Base-by-base conservation (phyloP, 2,329 filamentous ascomycete species). In the Hypoxylon sp. region DNA sequence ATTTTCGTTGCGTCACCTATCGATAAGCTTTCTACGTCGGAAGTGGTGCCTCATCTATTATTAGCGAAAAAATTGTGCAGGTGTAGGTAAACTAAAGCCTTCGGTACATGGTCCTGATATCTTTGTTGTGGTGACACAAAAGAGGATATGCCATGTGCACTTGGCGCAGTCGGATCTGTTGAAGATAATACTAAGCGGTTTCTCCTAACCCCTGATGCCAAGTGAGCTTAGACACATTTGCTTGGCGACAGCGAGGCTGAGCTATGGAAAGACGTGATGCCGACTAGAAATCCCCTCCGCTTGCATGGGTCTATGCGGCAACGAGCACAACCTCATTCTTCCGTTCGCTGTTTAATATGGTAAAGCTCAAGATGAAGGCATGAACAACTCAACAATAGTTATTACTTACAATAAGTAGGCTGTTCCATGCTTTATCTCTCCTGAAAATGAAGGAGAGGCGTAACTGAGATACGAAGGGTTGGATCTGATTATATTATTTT, bases 211-310 rank as follows among this genome's bases (percentile, higher is more conserved):
- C 60, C 34, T 62, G 49, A 51, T 25, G 60, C 60, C 60, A 69
- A 67, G 59, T 48, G 43, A 57, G 53, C 30, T 34, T 30, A 59
- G 30, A 63, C 49, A 30, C 30, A 55, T 63, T 63, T 34, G 52
- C 60, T 28, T 2, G 43, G 48, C 14, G 23, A 60, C 41, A 62
- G 43, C 43, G 52, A 62, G 57, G 58, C 53, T 19, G 51, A 53
- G 50, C 19, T 36, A 51, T 49, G 38, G 17, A 34, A 59, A 28
- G 17, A n/a, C 41, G 9, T 3, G 53, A 38, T 34, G 25, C 36
- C 25, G 25, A 28, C 45, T 34, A 11, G 32, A 36, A 36, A 36
- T 30, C 3, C 17, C 23, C n/a, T 55, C 36, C 36, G 19, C n/a
- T 41, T 41, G 49, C 5, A n/a, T 14, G 30, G 5, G 28, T 30